Base-by-base conservation (phyloP, 2,329 filamentous ascomycete species). In the Trichoderma arundinaceum region DNA sequence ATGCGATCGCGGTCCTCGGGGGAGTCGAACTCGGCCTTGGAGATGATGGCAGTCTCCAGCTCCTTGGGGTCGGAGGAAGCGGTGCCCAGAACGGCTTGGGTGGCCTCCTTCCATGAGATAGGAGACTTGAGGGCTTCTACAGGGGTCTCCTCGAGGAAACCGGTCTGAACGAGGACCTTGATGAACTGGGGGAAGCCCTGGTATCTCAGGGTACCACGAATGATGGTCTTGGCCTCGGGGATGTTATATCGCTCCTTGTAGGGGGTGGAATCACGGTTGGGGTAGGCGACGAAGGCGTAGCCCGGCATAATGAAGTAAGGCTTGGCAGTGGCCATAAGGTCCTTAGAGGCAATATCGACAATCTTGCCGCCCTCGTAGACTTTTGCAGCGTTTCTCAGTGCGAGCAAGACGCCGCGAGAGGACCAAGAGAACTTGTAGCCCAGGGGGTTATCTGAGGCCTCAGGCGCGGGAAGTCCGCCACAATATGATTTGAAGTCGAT, bases 181-280 rank as follows among this genome's bases (percentile, higher is more conserved):
- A 97, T 87, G 79, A 97, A 94, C 77, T 96, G 87, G 2, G 94
- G 93, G 86, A 97, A 97, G 51, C 94, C 93, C 71, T 87, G 84
- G 83, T 95, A 98, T 71, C 94, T 85, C 41, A 97, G 86, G 35
- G 93, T 96, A 68, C 59, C 59, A 59, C 92, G 86, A 76, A 97
- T 83, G 73, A 97, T 87, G 59, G 92, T 97, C 79, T 96, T 91
- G 13, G 92, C 92, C 82, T 98, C 94, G 59, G 94, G 93, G 74
- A 97, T 97, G 79, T 87, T 81, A 86, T 97, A 97, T 69, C 92
- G 88, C 84, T 96, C 90, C 75, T 88, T 89, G 87, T 95, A 98
- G 8, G 86, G 84, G 15, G 92, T 95, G 19, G 89, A 94, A 80
- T 98, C 94, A 72, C 94, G 86, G 87, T 98, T 98, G 66, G 91